Percentiles rank a stretch among this genome's conserved stretches.
Evolutionary conservation across 768 basidiomycete genomes (phyloP).

Genomic region (Suillus ampliporus): DNA sequence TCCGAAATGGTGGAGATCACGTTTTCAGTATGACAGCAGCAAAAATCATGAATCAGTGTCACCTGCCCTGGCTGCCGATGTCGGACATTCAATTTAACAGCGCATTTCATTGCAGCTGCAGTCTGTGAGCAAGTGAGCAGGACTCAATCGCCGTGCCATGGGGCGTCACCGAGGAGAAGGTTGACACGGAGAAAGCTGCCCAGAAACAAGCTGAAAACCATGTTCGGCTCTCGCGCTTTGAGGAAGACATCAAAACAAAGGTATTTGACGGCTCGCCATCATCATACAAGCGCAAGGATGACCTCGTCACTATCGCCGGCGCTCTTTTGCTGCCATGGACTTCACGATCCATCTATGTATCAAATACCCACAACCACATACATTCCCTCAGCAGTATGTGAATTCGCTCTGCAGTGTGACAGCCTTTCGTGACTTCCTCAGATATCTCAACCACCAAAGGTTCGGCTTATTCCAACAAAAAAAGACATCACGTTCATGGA

Average conservation of each 20-base stretch:
- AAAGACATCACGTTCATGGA: slow-evolving; percentile 99
- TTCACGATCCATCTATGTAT: too few species aligned
- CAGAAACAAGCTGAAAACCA: neutral
- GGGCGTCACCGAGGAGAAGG: neutral
- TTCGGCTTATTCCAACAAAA: slow-evolving; percentile 97
- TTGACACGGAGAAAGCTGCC: neutral
- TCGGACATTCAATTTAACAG: too few species aligned
- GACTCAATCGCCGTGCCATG: neutral
- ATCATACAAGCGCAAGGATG: slow-evolving; percentile 1
- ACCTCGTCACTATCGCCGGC: neutral
- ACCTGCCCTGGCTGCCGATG: too few species aligned
- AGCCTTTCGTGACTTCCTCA: slow-evolving; percentile 34
- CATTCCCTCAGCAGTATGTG: too few species aligned
- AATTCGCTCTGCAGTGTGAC: slow-evolving; percentile 5
- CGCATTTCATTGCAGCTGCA: too few species aligned
- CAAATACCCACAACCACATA: too few species aligned
- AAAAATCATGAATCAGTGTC: too few species aligned
- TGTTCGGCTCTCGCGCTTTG: neutral
- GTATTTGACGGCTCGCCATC: neutral
- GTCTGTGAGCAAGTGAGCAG: too few species aligned
- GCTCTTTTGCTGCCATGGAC: neutral
- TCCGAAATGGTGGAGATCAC: too few species aligned
- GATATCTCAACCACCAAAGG: slow-evolving; percentile 96
- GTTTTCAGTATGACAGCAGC: too few species aligned
- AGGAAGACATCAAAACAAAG: neutral